Evolutionary conservation across 192 early-diverging fungal species (phyloP).

Genomic region (Podila horticola): DNA sequence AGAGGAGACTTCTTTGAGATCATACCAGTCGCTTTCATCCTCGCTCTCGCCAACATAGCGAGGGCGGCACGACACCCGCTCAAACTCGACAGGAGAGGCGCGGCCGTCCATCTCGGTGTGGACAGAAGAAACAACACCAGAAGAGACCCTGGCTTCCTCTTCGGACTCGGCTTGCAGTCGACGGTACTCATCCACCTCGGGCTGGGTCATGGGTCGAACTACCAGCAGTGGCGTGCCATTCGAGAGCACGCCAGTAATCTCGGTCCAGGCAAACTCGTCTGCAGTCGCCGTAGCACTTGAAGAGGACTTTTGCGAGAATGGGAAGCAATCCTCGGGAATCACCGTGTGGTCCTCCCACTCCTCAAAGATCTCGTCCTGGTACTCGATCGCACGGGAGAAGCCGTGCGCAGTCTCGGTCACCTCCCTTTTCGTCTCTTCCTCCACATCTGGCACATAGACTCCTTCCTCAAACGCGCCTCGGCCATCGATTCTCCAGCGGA

Average conservation of each 20-base stretch:
- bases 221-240: not conserved
- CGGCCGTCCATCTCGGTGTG: not conserved
- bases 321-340: not conserved
- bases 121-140: not conserved
- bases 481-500: conserved; percentile 5
- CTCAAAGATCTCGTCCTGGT: conserved; percentile 3
- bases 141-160: not conserved
- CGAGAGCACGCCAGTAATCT: conserved; percentile 5
- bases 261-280: conserved; percentile 1
- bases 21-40: not conserved
- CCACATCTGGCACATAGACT: no score
- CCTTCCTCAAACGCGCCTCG: not conserved
- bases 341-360: not conserved
- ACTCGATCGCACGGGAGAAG: not conserved
- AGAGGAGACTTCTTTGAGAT: not conserved
- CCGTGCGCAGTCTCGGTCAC: not conserved
- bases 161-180: not conserved
- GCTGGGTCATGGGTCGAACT: conserved; percentile 1
- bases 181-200: conserved; percentile 2
- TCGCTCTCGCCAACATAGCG: not conserved
- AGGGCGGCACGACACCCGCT: not conserved
- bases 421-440: not conserved
- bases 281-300: not conserved
- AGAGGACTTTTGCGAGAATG: not conserved
- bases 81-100: not conserved